phyloP scores from a whole-genome alignment of 148 eudicot species.

The Chenopodium album region DNA sequence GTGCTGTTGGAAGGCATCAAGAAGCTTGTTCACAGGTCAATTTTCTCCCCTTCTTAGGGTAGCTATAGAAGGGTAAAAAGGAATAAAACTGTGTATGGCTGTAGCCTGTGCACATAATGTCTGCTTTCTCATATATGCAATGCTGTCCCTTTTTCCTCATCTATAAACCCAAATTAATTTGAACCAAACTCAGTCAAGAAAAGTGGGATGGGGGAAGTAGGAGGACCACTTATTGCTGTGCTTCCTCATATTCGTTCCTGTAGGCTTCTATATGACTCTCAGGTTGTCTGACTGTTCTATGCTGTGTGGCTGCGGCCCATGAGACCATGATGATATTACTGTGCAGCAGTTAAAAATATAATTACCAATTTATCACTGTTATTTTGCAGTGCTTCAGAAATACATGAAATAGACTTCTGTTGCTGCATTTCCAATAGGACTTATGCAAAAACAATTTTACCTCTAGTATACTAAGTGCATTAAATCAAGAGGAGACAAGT shows the following conservation, averaged over 20 bases:
- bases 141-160: neutral
- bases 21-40: slow-evolving; percentile 99
- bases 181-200: neutral
- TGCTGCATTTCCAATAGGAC: neutral
- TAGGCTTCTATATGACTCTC: neutral
- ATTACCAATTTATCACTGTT: neutral
- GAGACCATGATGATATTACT: neutral
- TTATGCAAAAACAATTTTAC: neutral
- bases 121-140: neutral
- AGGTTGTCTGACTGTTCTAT: neutral
- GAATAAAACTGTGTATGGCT: neutral
- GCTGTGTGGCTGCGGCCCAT: neutral
- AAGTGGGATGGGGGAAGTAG: neutral
- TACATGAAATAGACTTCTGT: neutral
- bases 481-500: neutral
- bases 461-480: neutral
- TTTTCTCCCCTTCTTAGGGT: neutral
- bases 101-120: neutral
- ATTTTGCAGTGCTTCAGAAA: neutral
- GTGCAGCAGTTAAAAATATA: neutral
- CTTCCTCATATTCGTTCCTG: neutral
- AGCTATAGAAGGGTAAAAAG: neutral
- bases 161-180: neutral
- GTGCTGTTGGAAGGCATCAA: slow-evolving; percentile 98
- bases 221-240: neutral